A percentile compares a stretch with the other conserved stretches of the same genome.
Evolutionary conservation across 2,329 filamentous ascomycete genomes (phyloP).

Genomic region (Trichoderma afroharzianum): DNA sequence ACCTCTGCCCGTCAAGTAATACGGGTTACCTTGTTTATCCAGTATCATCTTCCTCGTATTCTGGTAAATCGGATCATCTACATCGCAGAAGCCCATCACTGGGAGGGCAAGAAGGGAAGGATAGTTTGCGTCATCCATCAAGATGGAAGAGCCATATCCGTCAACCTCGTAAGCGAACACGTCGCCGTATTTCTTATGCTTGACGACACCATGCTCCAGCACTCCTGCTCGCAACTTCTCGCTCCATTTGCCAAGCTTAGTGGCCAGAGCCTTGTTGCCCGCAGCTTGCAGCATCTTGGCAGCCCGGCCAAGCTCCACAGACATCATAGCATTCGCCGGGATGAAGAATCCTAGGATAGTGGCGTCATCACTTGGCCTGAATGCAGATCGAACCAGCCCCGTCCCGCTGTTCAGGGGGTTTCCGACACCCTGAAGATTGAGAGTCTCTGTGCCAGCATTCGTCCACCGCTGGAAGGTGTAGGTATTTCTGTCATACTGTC

Average conservation of each 20-base stretch:
- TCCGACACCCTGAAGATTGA: constrained; percentile 77
- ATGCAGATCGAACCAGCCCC: constrained; percentile 83
- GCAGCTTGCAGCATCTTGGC: constrained; percentile 63
- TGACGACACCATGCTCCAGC: constrained; percentile 78
- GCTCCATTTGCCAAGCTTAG: constrained; percentile 56
- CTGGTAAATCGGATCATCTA: constrained; percentile 68
- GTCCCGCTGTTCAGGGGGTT: constrained; percentile 86
- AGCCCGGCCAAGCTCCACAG: constrained; percentile 76
- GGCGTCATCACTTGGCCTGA: constrained; percentile 91
- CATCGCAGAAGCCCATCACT: constrained; percentile 68
- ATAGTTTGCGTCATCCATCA: constrained; percentile 90
- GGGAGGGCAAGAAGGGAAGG: constrained; percentile 77
- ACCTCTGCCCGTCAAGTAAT: constrained; percentile 71
- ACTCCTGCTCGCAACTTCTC: constrained; percentile 69
- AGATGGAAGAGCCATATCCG: constrained; percentile 74
- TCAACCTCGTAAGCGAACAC: constrained; percentile 89
- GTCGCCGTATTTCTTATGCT: constrained; percentile 68
- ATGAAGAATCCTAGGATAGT: constrained; percentile 94
- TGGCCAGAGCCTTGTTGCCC: constrained; percentile 51
- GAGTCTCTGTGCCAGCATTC: constrained; percentile 81
- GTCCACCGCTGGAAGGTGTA: constrained; percentile 88
- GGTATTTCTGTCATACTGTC: constrained; percentile 63
- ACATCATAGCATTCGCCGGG: constrained; percentile 94
- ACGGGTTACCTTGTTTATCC: constrained; percentile 75
- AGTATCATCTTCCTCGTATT: constrained; percentile 82